phyloP scores from a whole-genome alignment of 352 stramenopile genomes.

The Globisporangium mamillatum region DNA sequence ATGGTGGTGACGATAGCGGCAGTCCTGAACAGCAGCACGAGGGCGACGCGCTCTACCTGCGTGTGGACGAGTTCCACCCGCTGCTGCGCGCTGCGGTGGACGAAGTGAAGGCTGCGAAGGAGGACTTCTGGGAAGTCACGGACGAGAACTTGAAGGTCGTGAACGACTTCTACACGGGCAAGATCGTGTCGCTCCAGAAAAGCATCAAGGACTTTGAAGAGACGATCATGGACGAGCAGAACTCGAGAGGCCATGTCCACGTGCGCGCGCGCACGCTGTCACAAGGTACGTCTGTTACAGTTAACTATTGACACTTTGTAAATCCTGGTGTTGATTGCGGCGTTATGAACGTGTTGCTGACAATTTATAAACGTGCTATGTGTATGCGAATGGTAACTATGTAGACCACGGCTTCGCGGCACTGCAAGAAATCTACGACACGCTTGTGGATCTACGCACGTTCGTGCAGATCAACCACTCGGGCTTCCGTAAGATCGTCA shows the following conservation, averaged over 20 bases:
- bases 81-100: conserved; percentile 47
- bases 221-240: conserved; percentile 64
- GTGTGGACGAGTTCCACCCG: conserved; percentile 64
- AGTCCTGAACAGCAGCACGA: conserved; percentile 14
- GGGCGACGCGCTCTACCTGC: conserved; percentile 25
- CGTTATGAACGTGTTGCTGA: neutral
- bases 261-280: conserved; percentile 54
- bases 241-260: conserved; percentile 74
- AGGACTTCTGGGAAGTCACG: conserved; percentile 83
- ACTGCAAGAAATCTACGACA: conserved; percentile 89
- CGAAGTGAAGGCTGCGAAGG: conserved; percentile 69
- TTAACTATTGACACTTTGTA: neutral
- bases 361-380: neutral
- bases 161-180: conserved; percentile 82
- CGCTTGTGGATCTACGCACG: conserved; percentile 84
- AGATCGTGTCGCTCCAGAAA: conserved; percentile 64
- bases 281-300: conserved; percentile 33
- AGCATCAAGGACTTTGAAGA: conserved; percentile 75
- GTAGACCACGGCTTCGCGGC: conserved; percentile 73
- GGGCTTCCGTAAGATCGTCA: conserved; percentile 93
- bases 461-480: conserved; percentile 92
- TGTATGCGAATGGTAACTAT: neutral
- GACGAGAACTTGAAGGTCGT: conserved; percentile 79
- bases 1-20: neutral
- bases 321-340: neutral